Evolutionary conservation across 2,329 filamentous ascomycete genomes (phyloP), one percentile per base, ranked within the genome.

Genomic region (Arthrobotrys iridis): DNA sequence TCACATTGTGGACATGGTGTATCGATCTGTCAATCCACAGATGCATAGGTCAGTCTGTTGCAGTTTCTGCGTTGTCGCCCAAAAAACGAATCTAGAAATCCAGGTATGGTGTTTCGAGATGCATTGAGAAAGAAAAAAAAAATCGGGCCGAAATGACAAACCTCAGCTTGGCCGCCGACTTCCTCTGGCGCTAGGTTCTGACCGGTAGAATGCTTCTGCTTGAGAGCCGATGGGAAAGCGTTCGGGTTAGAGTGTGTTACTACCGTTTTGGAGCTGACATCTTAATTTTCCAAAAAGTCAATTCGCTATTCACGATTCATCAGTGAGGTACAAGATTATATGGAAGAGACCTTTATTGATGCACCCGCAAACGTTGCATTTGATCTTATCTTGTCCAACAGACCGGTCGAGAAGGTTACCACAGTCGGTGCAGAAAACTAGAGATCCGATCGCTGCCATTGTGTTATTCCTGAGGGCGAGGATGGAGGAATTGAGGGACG

Each of bases 371-470:
- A 93, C 90, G 80, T 92, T 91, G 85, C 94, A 99, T 78, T 87
- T 86, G 70, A 98, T 84, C 81, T 93, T 91, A 78, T 88, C 86
- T 72, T 89, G 90, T 75, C 91, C 92, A 77, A 90, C 90, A 50
- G 91, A 93, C 60, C 90, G 87, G 62, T 95, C 93, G 41, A 98
- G 85, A 2, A 97, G 86, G 82, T 96, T 96, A 76, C 94, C 94
- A 82, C 94, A 98, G 81, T 93, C 92, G 63, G 87, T 92, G 85
- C 94, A 98, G 83, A 98, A 98, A 35, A 97, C 90, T 41, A 98
- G 86, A 60, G 93, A 94, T 66, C 93, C 94, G 78, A 97, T 93
- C 15, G 92, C 89, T 78, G 93, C 89, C 94, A 97, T 97, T 76
- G 84, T 41, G 28, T 58, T 45, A 15, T 33, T 20, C 20, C 3